Conservation (phyloP, 164 flowering plant genomes). For the Chloranthus sessilifolius region DNA sequence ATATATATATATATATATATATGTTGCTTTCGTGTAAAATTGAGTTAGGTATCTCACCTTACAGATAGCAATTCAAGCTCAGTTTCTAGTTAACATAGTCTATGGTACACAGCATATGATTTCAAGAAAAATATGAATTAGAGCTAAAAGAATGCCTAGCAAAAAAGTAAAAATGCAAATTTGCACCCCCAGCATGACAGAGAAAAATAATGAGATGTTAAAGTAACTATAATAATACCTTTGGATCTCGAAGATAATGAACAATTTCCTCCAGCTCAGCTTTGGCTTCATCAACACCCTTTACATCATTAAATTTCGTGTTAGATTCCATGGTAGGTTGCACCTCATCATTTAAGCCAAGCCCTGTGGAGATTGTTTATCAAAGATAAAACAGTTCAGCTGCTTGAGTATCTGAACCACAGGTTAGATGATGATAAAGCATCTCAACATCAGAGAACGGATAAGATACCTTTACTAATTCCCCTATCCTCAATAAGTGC, state of each 20-base stretch:
- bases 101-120: too few relatives aligned
- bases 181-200: too few relatives aligned
- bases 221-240: too few relatives aligned
- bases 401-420: neutral
- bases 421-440: neutral
- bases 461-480: constrained; percentile 66
- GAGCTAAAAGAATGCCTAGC: too few relatives aligned
- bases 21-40: too few relatives aligned
- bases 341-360: constrained; percentile 87
- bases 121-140: too few relatives aligned
- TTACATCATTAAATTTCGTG: constrained; percentile 71
- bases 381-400: neutral
- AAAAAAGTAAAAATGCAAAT: too few relatives aligned
- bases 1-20: too few relatives aligned
- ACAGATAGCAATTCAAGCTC: too few relatives aligned
- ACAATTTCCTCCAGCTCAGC: constrained; percentile 79
- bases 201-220: too few relatives aligned
- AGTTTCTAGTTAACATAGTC: too few relatives aligned
- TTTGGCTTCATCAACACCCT: constrained; percentile 86
- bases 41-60: too few relatives aligned
- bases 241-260: constrained; percentile 86
- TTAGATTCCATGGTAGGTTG: constrained; percentile 67
- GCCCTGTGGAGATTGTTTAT: constrained; percentile 35
- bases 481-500: constrained; percentile 89
- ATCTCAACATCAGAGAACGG: neutral